Conservation (phyloP, 345 rosid genomes). For the Reutealis trisperma region DNA sequence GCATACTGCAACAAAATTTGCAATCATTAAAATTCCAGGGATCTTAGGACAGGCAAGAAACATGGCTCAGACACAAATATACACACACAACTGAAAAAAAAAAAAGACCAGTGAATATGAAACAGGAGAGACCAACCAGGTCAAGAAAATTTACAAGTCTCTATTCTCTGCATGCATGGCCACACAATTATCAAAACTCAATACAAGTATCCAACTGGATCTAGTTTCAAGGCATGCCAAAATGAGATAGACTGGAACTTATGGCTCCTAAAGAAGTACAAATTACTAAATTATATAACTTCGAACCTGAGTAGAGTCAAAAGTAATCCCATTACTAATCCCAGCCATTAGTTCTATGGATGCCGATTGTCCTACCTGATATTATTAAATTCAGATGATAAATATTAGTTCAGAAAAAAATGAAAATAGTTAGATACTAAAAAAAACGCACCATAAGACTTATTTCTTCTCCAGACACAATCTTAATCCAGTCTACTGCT, state of each 20-base stretch:
- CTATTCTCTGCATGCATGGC: neutral
- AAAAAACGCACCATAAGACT: constrained; percentile 73
- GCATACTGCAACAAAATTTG: constrained; percentile 58
- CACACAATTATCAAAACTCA: neutral
- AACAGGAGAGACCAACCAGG: constrained; percentile 11
- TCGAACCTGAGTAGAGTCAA: constrained; percentile 80
- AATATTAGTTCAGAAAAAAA: constrained; percentile 1
- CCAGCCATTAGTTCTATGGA: constrained; percentile 69
- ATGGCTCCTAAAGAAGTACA: constrained; percentile 6
- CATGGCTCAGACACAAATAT: neutral
- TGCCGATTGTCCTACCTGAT: constrained; percentile 73
- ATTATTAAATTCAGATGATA: constrained; percentile 25
- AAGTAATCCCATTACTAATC: constrained; percentile 62
- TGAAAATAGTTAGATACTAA: neutral
- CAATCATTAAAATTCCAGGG: constrained; percentile 10
- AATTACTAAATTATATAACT: constrained; percentile 6
- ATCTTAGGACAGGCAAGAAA: neutral
- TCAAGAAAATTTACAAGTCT: neutral
- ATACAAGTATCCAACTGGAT: neutral
- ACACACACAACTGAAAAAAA: neutral
- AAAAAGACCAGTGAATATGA: neutral
- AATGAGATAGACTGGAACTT: constrained; percentile 1
- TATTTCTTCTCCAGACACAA: constrained; percentile 70
- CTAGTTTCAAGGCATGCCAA: neutral
- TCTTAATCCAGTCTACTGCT: constrained; percentile 91